Evolutionary conservation across 2,329 filamentous ascomycete species (phyloP).

Genomic region (Microdochium paspali): DNA sequence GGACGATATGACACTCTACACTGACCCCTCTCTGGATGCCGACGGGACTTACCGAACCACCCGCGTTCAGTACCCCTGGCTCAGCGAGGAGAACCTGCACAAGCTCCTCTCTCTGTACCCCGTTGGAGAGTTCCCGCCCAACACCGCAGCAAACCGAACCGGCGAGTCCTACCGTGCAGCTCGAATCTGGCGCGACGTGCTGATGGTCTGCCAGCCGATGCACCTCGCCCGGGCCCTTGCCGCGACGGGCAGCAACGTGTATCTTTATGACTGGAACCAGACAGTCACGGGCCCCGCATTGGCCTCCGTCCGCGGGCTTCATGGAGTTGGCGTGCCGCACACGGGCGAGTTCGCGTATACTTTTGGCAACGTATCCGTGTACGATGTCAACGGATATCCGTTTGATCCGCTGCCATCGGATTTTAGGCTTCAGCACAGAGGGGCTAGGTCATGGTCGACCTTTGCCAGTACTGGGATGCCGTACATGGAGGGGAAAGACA

Average conservation of each 20-base stretch:
- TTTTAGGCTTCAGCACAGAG: constrained; percentile 24
- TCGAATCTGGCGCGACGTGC: constrained; percentile 38
- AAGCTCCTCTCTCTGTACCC: constrained; percentile 41
- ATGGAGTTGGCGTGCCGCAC: constrained; percentile 36
- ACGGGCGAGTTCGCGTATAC: constrained; percentile 44
- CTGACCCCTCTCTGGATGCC: constrained; percentile 26
- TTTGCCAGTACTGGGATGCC: constrained; percentile 31
- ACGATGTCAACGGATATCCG: constrained; percentile 23
- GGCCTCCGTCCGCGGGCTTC: constrained; percentile 15
- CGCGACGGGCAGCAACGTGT: constrained; percentile 27
- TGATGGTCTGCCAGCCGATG: constrained; percentile 38
- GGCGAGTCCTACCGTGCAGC: constrained; percentile 39
- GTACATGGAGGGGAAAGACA: constrained; percentile 18
- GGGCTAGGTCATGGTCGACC: constrained; percentile 34
- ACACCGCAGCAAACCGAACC: constrained; percentile 26
- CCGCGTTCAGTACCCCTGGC: constrained; percentile 24
- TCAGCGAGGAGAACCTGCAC: constrained; percentile 23
- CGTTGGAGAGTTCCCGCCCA: constrained; percentile 29
- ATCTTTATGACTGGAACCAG: constrained; percentile 43
- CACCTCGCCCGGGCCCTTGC: constrained; percentile 29
- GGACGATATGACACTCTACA: constrained; percentile 33
- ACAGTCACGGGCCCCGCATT: constrained; percentile 37
- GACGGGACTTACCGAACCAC: constrained; percentile 30
- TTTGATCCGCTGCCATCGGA: constrained; percentile 28
- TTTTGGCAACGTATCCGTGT: constrained; percentile 35